Base-by-base conservation (phyloP, 805 yeast species). In the Wickerhamomyces silvicola region DNA sequence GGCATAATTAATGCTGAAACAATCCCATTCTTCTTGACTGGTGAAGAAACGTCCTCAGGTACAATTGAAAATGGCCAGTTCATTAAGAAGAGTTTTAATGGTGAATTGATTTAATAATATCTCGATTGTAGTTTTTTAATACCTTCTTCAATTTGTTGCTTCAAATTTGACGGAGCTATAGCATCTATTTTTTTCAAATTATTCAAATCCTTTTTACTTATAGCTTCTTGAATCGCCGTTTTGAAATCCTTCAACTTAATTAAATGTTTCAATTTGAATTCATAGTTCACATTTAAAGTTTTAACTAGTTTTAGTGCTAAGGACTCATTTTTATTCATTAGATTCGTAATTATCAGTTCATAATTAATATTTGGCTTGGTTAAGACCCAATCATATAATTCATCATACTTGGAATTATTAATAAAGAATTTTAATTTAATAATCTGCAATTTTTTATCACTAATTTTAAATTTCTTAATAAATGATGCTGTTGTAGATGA, bases 21-120 rank as follows among this genome's bases (percentile, higher is more conserved):
- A 0, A 56, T 81, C 11, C 94, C 95, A 1, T 70, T 75, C 19
- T 84, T 87, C 88, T 53, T 84, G 20, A 75, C 88, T 4, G 94
- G 94, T 3, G 86, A 82, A 51, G 78, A 78, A 39, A 81, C 82
- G 1, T 44, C 58, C 24, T 60, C 70, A 22, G 87, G 87, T 0
- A 45, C 40, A 0, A 55, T 72, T 5, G 47, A 45, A 18, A 55
- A 68, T 36, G 72, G 72, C 1, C 48, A 41, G 27, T 61, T 59
- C 24, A 33, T 33, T 16, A 43, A 41, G 17, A n/a, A n/a, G n/a
- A n/a, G n/a, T n/a, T n/a, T n/a, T n/a, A n/a, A n/a, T n/a, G n/a
- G n/a, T n/a, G n/a, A n/a, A n/a, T 9, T 26, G 39, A 35, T 43
- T 22, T 7, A 39, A 32, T 19, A 19, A 25, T 11, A 18, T 27